phyloP scores from a whole-genome alignment of 768 basidiomycete genomes.

The Sporobolomyces phaffii region DNA sequence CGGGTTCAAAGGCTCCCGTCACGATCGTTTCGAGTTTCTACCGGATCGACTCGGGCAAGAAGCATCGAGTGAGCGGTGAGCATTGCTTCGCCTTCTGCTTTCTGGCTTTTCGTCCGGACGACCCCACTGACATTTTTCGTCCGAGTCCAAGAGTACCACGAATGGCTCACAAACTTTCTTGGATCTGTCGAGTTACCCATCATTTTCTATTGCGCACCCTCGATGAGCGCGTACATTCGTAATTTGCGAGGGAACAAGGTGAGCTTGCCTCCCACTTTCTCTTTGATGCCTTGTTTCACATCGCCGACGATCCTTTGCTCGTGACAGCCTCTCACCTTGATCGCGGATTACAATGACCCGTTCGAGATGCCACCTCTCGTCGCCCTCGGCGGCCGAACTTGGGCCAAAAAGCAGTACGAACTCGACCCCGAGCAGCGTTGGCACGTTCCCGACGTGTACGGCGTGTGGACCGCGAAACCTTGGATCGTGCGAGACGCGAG shows the following conservation, averaged over 20 bases:
- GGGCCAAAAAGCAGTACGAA: conserved; percentile 34
- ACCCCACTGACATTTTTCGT: not conserved
- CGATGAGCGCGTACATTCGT: conserved; percentile 18
- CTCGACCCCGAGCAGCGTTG: conserved; percentile 35
- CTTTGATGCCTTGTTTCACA: too few species aligned
- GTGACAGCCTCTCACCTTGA: conserved; percentile 32
- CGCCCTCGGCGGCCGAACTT: conserved; percentile 31
- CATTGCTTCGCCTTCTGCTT: not conserved
- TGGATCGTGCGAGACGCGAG: conserved; percentile 39
- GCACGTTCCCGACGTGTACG: conserved; percentile 40
- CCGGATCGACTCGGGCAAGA: conserved; percentile 36
- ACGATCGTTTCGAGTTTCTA: conserved; percentile 40
- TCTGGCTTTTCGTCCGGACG: not conserved
- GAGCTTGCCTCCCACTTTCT: too few species aligned
- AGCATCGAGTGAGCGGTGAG: conserved; percentile 37
- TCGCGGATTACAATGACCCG: conserved; percentile 29
- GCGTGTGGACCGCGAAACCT: conserved; percentile 41
- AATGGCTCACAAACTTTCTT: conserved; percentile 39
- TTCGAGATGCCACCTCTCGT: conserved; percentile 39
- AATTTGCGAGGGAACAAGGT: conserved; percentile 38
- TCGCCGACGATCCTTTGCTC: too few species aligned
- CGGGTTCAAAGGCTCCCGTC: conserved; percentile 11
- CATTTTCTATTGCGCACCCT: conserved; percentile 39
- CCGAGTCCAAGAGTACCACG: conserved; percentile 40
- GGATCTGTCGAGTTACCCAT: conserved; percentile 37